phyloP scores from a whole-genome alignment of 257 asterid genomes.

The Knoxia roxburghii region DNA sequence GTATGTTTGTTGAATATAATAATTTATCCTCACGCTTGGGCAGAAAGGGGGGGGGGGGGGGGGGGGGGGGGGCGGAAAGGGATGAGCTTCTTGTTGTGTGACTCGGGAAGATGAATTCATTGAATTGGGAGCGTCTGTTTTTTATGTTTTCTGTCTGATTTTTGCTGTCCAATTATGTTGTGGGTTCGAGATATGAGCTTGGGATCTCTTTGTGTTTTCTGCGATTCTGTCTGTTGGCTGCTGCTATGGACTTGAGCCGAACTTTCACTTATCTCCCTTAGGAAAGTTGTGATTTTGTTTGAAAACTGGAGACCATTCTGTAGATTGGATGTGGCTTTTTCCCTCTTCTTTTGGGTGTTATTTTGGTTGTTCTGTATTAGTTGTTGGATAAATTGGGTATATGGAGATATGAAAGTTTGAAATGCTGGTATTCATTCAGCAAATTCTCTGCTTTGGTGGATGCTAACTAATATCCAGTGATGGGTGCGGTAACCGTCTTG shows the following conservation, averaged over 20 bases:
- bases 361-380: not conserved
- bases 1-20: not conserved
- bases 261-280: not conserved
- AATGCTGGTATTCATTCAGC: not conserved
- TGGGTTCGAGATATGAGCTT: slow-evolving; percentile 3
- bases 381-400: not conserved
- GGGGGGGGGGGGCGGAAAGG: too few species aligned
- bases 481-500: not conserved
- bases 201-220: slow-evolving; percentile 6
- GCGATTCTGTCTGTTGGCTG: not conserved
- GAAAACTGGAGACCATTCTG: not conserved
- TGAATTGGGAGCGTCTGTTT: not conserved
- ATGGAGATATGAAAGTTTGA: not conserved
- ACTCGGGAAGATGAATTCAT: not conserved
- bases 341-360: not conserved
- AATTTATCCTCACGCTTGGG: not conserved
- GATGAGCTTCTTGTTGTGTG: not conserved
- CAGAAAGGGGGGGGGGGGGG: not conserved
- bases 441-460: not conserved
- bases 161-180: not conserved
- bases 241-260: not conserved
- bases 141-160: not conserved
- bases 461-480: too few species aligned
- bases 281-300: not conserved
- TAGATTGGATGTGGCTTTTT: too few species aligned